Base-by-base conservation (phyloP, 371 early-diverging fungal genomes). In the Chytridiales sp. region DNA sequence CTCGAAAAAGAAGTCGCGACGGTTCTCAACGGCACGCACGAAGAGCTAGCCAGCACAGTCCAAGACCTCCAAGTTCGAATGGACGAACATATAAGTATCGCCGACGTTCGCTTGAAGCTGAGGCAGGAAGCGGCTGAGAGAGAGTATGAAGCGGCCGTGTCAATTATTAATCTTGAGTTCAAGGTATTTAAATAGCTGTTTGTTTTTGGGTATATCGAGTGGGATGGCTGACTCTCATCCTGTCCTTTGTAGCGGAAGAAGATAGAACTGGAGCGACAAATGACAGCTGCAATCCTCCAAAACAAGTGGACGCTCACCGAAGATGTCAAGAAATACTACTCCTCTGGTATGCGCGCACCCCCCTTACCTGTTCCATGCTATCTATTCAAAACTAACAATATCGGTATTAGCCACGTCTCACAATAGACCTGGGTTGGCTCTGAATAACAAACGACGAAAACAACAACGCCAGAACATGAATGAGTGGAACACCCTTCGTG, bases 1-100 rank as follows among this genome's bases (percentile, higher is more conserved):
- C 46, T 58, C n/a, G 58, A 58, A 17, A 3, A 35, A 22, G 58
- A 58, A 58, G 27, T 58, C 15, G 48, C 32, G 39, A 47, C 58
- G 2, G 58, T 58, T 8, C 47, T 24, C 9, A 30, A 58, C 35
- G 58, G 58, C 8, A 47, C 58, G 9, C 46, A 58, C 48, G 27
- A 8, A 27, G 11, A 35, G 17, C 46, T 58, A 15, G 48, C 47
- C 13, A 58, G 22, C 17, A 11, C 26, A 11, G 38, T 48, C 8
- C 11, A 26, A 19, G 48, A 47, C 19, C 46, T 58, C 9, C 48
- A 58, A 30, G 17, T n/a, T 6, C 29, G 58, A 24, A 58, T 47
- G 47, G 11, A 21, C 6, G 58, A 8, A 9, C 48, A 47, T 47
- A 48, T 47, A n/a, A 58, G 34, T 15, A 21, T 21, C 27, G 48